Evolutionary conservation across 108 stramenopile species (phyloP).

Genomic region (Aureococcus anophagefferens): DNA sequence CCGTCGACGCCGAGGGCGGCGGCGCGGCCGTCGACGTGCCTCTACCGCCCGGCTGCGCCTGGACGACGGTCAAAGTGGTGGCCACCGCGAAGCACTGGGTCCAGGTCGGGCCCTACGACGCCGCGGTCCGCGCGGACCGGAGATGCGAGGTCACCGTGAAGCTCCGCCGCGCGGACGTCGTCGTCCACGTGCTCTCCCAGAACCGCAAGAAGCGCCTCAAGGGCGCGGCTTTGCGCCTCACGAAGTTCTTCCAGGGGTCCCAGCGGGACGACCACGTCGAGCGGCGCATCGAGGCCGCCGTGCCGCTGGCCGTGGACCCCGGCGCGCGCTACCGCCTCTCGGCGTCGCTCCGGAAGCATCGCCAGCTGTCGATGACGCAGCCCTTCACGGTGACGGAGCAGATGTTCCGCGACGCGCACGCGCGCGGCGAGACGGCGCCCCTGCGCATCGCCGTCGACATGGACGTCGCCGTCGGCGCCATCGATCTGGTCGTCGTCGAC

Average conservation of each 20-base stretch:
- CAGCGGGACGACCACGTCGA: not conserved
- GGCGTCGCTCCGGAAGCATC: not conserved
- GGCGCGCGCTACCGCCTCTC: not conserved
- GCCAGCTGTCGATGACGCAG: not conserved
- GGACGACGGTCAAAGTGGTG: too few relatives aligned
- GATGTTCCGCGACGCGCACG: not conserved
- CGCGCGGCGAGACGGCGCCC: not conserved
- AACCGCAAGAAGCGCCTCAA: not conserved
- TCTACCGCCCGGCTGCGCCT: not conserved
- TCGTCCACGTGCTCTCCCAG: not conserved
- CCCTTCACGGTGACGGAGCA: not conserved
- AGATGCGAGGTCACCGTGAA: not conserved
- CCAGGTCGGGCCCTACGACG: not conserved
- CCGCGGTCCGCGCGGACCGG: not conserved
- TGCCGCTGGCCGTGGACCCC: not conserved
- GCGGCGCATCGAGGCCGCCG: not conserved
- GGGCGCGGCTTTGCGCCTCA: not conserved
- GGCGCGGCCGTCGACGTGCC: not conserved
- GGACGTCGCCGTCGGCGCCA: not conserved
- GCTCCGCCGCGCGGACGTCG: not conserved
- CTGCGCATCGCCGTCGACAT: not conserved
- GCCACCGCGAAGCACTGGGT: too few relatives aligned
- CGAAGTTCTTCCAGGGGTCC: not conserved
- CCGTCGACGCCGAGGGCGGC: not conserved
- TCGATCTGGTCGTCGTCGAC: not conserved